Base-by-base conservation (phyloP, 805 yeast genomes). In the Spencermartinsiella europaea region DNA sequence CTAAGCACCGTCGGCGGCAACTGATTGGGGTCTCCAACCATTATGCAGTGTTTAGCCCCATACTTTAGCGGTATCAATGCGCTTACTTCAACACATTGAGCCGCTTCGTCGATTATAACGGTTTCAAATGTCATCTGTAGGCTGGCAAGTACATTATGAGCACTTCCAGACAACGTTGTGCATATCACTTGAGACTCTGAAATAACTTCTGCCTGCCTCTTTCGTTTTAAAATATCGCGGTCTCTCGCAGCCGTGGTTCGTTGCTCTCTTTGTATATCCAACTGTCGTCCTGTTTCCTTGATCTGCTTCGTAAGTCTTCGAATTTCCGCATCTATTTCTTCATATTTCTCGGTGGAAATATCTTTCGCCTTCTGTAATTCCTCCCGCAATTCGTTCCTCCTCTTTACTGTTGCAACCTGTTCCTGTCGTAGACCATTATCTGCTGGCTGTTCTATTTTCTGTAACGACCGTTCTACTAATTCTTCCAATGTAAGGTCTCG, bases 11-110 rank as follows among this genome's bases (percentile, higher is more conserved):
- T 91, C 0, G 99, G 99, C 0, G 99, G 99, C 52, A 93, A 74
- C 68, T 93, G 99, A 62, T 93, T 90, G 1, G 98, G 98, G 69
- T 93, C 99, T 63, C 99, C 99, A 39, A 93, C 99, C 95, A 93
- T 85, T 41, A 93, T 83, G 68, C 98, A 91, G 46, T 81, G 79
- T 49, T 75, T 81, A 57, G 95, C 85, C 1, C 98, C 98, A 63
- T 90, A 93, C 59, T 95, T 73, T 53, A 93, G 70, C 0, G 99
- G 99, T 57, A 91, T 91, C 21, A 93, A 76, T 0, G 95, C 85
- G 5, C 96, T 87, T 31, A 91, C 62, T 61, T 91, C 99, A 34
- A 93, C 90, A 78, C 95, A 85, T 65, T 91, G 99, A 55, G 97
- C 95, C 1, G 99, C 99, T 65, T 91, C 99, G 69, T 91, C 99